Base-by-base conservation (phyloP, 73 alveolate species). In the Paramecium sexaurelia region DNA sequence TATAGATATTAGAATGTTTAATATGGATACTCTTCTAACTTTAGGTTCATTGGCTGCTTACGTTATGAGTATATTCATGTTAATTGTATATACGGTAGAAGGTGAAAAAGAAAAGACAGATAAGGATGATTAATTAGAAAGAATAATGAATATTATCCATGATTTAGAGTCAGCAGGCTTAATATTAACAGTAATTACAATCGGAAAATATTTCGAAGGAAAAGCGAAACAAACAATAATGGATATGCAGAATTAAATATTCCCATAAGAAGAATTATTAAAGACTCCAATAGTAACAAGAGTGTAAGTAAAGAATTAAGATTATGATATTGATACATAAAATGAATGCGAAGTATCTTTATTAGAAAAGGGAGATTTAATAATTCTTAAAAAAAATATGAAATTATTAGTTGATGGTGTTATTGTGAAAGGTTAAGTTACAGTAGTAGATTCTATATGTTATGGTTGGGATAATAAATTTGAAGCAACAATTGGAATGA, bases 371-470 rank as follows among this genome's bases (percentile, higher is more conserved):
- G 97, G 96, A 45, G 98, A 96, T 43, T 82, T 92, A 8, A 92
- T 97, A 11, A 69, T 82, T 35, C 93, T 97, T 3, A 88, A 96
- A 55, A 97, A 96, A 10, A 99, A 98, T 55, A 92, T 88, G 61
- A 86, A 93, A 26, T 75, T 97, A 39, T 98, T 98, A 51, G 96
- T 93, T 20, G 99, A 97, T 94, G 98, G 99, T 1, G 94, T 92
- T 0, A 95, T 96, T n/a, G 92, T 95, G 24, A 75, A 75, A 32
- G 86, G 85, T 43, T 41, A 73, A 19, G 91, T 95, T 13, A 93
- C 86, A 86, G 93, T 85, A 0, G 71, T 86, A 24, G 93, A 86
- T 57, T 66, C 83, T 36, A 61, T 86, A 36, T 86, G 93, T 55
- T 86, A 56, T 61, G 93, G 93, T 32, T 86, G 93, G 93, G 88